These are phyloP conservation scores for Dendrobium catenatum DNA, from an alignment of 106 monocot species.

Conservation along the genomic window DNA sequence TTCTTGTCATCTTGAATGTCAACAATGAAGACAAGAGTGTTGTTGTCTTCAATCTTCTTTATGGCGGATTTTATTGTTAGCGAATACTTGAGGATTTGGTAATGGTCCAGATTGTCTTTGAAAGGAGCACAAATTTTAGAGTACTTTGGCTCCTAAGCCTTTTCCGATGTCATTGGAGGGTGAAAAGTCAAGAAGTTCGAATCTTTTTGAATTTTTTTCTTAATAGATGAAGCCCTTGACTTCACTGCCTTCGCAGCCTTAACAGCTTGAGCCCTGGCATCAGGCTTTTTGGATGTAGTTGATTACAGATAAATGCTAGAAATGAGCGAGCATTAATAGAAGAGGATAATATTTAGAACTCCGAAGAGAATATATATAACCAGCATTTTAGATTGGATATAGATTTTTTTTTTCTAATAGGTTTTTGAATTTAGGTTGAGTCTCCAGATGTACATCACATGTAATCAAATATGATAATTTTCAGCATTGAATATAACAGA, in stretches of 20 bases:
- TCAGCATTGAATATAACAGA: too few relatives aligned
- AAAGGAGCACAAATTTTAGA: neutral
- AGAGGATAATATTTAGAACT: too few relatives aligned
- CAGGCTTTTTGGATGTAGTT: constrained; percentile 33
- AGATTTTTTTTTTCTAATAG: too few relatives aligned
- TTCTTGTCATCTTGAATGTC: constrained; percentile 48
- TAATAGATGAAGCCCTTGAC: constrained; percentile 14
- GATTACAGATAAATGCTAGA: neutral
- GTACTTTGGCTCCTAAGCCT: neutral
- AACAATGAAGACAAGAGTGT: constrained; percentile 49
- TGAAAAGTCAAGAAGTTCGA: constrained; percentile 42
- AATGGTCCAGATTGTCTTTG: constrained; percentile 44
- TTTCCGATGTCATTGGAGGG: constrained; percentile 36
- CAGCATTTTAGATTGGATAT: too few relatives aligned
- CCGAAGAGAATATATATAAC: too few relatives aligned
- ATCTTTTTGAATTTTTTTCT: constrained; percentile 34
- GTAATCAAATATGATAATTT: too few relatives aligned
- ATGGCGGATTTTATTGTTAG: constrained; percentile 38
- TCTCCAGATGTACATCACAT: too few relatives aligned
- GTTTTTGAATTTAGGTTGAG: too few relatives aligned
- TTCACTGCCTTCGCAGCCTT: constrained; percentile 45
- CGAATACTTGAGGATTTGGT: constrained; percentile 37
- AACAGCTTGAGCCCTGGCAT: constrained; percentile 36
- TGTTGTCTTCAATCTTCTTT: constrained; percentile 55
- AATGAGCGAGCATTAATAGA: neutral